These are phyloP conservation scores for Aspergillus versicolor DNA, from an alignment of 2,329 filamentous ascomycete species.

Conservation along the genomic window DNA sequence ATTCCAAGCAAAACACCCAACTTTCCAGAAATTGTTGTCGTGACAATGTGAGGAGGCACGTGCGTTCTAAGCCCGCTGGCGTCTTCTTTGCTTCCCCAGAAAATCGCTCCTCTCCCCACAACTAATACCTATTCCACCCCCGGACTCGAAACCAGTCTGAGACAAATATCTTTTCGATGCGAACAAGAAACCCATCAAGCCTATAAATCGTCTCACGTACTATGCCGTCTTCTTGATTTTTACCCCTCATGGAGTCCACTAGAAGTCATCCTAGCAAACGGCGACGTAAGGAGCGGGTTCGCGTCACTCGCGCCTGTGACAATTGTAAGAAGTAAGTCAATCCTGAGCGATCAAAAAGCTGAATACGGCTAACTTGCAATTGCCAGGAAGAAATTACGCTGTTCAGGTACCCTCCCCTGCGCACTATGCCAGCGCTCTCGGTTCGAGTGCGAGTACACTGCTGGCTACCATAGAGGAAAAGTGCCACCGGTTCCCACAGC, in stretches of 20 bases:
- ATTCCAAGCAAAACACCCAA: too few relatives aligned
- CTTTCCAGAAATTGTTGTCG: neutral
- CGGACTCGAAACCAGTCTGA: neutral
- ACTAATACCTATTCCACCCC: neutral
- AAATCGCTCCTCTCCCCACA: neutral
- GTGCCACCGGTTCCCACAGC: constrained; percentile 10
- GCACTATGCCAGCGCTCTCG: constrained; percentile 9
- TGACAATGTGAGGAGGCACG: neutral
- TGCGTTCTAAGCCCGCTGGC: neutral
- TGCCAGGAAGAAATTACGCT: constrained; percentile 17
- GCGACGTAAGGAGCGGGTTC: constrained; percentile 16
- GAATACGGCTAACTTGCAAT: neutral
- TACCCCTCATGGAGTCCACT: constrained; percentile 6
- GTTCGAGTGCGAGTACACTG: constrained; percentile 12
- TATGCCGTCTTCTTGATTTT: neutral
- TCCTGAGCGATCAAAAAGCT: too few relatives aligned
- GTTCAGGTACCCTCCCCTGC: constrained; percentile 17
- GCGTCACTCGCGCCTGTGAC: constrained; percentile 18
- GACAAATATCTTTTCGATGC: too few relatives aligned
- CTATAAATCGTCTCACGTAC: neutral
- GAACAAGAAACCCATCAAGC: too few relatives aligned
- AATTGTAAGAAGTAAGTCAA: constrained; percentile 13
- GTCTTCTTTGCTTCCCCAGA: neutral
- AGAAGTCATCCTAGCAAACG: constrained; percentile 10
- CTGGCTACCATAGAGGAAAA: constrained; percentile 16